Percentiles rank a stretch among this genome's conserved stretches.
Conservation (phyloP, 192 early-diverging fungal genomes). For the Chytriomyces sp. region DNA sequence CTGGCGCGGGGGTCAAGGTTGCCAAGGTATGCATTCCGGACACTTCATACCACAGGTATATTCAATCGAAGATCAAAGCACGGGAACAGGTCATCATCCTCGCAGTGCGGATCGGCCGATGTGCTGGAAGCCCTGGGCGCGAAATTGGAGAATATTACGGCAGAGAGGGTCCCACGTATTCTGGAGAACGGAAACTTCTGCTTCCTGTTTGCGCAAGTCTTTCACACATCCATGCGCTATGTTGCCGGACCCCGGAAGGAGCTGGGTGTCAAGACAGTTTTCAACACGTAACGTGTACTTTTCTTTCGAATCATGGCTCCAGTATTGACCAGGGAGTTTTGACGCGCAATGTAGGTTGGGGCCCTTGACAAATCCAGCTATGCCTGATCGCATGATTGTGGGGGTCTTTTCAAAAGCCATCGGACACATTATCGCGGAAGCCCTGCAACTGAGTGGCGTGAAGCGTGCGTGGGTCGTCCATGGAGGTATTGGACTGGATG, state of each 20-base stretch:
- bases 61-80: constrained; percentile 53
- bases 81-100: constrained; percentile 91
- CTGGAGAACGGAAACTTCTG: constrained; percentile 71
- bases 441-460: constrained; percentile 76
- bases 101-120: constrained; percentile 90
- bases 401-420: constrained; percentile 85
- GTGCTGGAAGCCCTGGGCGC: constrained; percentile 86
- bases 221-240: constrained; percentile 88
- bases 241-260: constrained; percentile 76
- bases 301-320: neutral
- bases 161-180: constrained; percentile 67
- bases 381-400: constrained; percentile 78
- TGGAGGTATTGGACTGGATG: constrained; percentile 88
- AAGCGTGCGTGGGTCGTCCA: constrained; percentile 87
- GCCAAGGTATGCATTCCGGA: constrained; percentile 72
- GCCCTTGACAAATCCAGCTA: constrained; percentile 87
- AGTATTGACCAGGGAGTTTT: neutral
- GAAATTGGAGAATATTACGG: constrained; percentile 64
- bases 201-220: constrained; percentile 90
- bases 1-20: constrained; percentile 84
- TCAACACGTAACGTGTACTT: constrained; percentile 69
- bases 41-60: neutral
- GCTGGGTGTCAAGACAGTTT: constrained; percentile 89
- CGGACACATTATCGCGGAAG: constrained; percentile 81
- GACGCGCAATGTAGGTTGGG: constrained; percentile 57